These are phyloP conservation scores for Dactylis glomerata DNA, from an alignment of 176 grass and related monocot species.

Conservation along the genomic window DNA sequence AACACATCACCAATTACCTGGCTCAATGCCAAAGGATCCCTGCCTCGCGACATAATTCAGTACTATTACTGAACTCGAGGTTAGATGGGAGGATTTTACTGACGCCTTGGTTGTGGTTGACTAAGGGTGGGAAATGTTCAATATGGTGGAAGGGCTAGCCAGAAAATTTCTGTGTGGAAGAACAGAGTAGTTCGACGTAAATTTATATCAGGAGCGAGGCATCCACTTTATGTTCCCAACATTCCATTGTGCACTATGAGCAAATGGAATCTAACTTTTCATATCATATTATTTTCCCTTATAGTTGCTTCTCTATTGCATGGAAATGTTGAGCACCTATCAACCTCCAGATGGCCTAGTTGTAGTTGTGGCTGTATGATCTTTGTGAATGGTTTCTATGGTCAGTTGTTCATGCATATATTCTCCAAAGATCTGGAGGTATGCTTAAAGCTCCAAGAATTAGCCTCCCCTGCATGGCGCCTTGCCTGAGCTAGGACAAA, in stretches of 20 bases:
- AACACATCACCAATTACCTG: conserved; percentile 93
- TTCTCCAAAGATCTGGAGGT: conserved; percentile 53
- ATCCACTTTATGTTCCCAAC: conserved; percentile 79
- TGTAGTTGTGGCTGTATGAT: conserved; percentile 16
- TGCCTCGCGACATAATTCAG: conserved; percentile 53
- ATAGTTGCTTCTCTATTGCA: conserved; percentile 46
- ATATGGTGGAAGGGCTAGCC: conserved; percentile 26
- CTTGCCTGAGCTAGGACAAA: conserved; percentile 46
- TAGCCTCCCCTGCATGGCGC: conserved; percentile 83
- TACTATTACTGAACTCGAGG: conserved; percentile 3
- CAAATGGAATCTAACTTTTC: conserved; percentile 72
- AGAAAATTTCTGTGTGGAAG: conserved; percentile 35
- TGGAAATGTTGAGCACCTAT: conserved; percentile 34
- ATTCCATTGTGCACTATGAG: conserved; percentile 70
- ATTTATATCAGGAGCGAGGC: conserved; percentile 79
- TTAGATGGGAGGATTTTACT: conserved; percentile 29
- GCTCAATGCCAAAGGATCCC: conserved; percentile 87
- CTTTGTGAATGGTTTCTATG: conserved; percentile 36
- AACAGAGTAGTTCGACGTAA: conserved; percentile 37
- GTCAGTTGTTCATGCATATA: conserved; percentile 55
- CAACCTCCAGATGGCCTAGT: conserved; percentile 41
- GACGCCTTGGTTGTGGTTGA: conserved; percentile 7
- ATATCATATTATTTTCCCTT: conserved; percentile 44
- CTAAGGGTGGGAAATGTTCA: conserved; percentile 30
- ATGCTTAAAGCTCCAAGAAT: conserved; percentile 49